Evolutionary conservation across 208 protist species (phyloP), one percentile per base, ranked within the genome.

Genomic region (Crithidia sp.): DNA sequence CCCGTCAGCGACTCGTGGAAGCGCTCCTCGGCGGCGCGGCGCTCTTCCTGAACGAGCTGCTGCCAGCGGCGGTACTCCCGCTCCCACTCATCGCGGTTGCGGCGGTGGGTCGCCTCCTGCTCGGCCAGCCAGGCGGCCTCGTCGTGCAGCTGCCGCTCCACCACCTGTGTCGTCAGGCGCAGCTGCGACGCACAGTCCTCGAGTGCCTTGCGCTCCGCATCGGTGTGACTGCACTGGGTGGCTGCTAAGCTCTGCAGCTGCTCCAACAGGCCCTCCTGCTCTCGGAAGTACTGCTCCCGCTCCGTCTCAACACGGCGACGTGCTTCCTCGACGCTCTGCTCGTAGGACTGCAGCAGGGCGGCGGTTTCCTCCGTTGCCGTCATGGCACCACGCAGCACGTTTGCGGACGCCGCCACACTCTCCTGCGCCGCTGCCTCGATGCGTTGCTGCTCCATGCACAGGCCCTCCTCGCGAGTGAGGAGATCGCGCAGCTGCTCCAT

Each of bases 1-100:
- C 71, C 71, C 2, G 47, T 17, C 1, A 96, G 76, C 0, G 79
- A 72, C 9, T 81, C 74, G 63, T 71, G 61, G 50, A 94, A 92
- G 39, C 82, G 86, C 28, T 87, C 83, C 73, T 89, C 85, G 14
- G 83, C 85, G 3, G 69, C 62, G 36, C 63, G 72, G 41, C 84
- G 83, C 69, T 96, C 87, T 16, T 81, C 70, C 68, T 91, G 75
- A 45, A 90, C 88, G 47, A 87, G 73, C 40, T 86, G 81, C 67
- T 80, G 75, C 91, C 91, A 96, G 8, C 82, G 85, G 12, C 83
- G 75, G 71, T 94, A 89, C 73, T 93, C 87, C 10, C 88, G 82
- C 64, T 89, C 82, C 91, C 91, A 96, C 60, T 86, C 86, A 3
- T 75, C 78, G 8, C 78, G 70, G 50, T 58, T 85, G 16, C 78